Evolutionary conservation across 192 early-diverging fungal genomes (phyloP).

Genomic region (Borealophlyctis nickersoniae): DNA sequence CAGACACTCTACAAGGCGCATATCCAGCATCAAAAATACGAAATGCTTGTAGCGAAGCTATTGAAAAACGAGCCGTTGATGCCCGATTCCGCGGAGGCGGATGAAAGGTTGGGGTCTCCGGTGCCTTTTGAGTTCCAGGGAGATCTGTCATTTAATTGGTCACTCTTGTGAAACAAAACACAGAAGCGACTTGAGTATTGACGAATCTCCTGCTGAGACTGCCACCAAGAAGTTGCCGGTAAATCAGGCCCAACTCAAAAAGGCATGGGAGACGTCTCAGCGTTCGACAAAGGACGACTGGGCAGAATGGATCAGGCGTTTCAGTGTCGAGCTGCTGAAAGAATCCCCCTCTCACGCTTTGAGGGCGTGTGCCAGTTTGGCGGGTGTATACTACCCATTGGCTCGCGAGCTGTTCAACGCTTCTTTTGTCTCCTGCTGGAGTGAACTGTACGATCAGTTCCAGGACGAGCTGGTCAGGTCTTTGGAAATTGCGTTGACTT

Average conservation of each 20-base stretch:
- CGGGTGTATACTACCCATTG: conserved; percentile 73
- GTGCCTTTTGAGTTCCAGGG: no score
- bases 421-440: conserved; percentile 96
- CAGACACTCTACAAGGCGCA: conserved; percentile 50
- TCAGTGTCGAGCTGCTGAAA: conserved; percentile 87
- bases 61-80: conserved; percentile 77
- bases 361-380: conserved; percentile 83
- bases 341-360: conserved; percentile 96
- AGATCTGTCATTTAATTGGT: no score
- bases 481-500: conserved; percentile 76
- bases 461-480: conserved; percentile 83
- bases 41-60: conserved; percentile 68
- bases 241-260: conserved; percentile 79
- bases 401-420: conserved; percentile 92
- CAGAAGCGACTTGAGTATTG: conserved; percentile 11
- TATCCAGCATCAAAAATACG: conserved; percentile 71
- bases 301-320: conserved; percentile 89
- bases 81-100: conserved; percentile 57
- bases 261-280: conserved; percentile 83
- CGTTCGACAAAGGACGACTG: conserved; percentile 90
- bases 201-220: conserved; percentile 38
- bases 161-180: no score
- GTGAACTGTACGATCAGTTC: conserved; percentile 82
- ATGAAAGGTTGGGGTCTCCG: no score
- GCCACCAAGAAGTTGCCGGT: conserved; percentile 74